These are phyloP conservation scores for Sporormia fimetaria DNA, from an alignment of 495 filamentous ascomycete genomes.

Conservation along the genomic window DNA sequence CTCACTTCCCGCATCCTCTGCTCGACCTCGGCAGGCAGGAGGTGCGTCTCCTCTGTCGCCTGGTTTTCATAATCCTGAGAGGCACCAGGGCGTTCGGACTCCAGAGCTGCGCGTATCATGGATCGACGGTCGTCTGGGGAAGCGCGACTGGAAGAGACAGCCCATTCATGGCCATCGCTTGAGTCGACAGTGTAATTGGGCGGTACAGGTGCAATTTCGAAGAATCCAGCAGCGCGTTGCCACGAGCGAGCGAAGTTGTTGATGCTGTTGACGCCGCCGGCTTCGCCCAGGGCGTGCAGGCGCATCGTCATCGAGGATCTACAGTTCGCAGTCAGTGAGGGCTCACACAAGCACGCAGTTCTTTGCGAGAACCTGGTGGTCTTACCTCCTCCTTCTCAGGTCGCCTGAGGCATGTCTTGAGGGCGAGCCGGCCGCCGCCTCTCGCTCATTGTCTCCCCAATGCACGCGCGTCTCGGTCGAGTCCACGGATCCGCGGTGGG, in stretches of 20 bases:
- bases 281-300: slow-evolving; percentile 56
- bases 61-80: slow-evolving; percentile 24
- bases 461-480: slow-evolving; percentile 33
- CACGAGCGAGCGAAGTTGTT: slow-evolving; percentile 91
- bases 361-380: slow-evolving; percentile 1
- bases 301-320: slow-evolving; percentile 64
- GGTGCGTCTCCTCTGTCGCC: slow-evolving; percentile 13
- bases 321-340: slow-evolving; percentile 2
- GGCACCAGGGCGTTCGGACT: slow-evolving; percentile 24
- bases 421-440: slow-evolving; percentile 8
- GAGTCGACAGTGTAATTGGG: slow-evolving; percentile 51
- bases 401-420: slow-evolving; percentile 2
- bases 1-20: slow-evolving; percentile 9
- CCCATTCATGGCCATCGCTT: slow-evolving; percentile 39
- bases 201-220: slow-evolving; percentile 66
- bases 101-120: slow-evolving; percentile 38
- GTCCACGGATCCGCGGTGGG: slow-evolving; percentile 31
- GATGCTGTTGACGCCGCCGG: slow-evolving; percentile 85
- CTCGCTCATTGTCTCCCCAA: slow-evolving; percentile 27
- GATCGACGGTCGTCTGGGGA: slow-evolving; percentile 33
- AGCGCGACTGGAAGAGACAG: slow-evolving; percentile 23
- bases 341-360: slow-evolving; percentile 4
- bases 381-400: slow-evolving; percentile 22
- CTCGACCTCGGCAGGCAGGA: slow-evolving; percentile 12
- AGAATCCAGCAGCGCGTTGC: slow-evolving; percentile 82